phyloP scores from a whole-genome alignment of 805 yeast species.

The Barnettozyma sp. region DNA sequence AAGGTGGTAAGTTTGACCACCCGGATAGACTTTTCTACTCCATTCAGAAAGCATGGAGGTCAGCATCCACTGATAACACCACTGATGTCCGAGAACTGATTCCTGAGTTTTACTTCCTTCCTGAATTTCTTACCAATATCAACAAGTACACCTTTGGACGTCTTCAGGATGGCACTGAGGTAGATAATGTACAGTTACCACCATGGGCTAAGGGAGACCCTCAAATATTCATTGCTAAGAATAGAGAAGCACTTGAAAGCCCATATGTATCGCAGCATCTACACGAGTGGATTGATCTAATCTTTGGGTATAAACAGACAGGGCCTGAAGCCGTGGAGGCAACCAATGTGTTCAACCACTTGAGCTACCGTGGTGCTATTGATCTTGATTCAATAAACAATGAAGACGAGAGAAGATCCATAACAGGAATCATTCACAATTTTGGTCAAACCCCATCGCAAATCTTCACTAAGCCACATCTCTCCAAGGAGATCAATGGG shows the following conservation, averaged over 20 bases:
- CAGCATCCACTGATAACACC: constrained; percentile 72
- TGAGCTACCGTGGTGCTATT: constrained; percentile 80
- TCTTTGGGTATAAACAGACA: constrained; percentile 75
- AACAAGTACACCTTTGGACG: constrained; percentile 66
- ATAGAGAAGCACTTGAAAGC: constrained; percentile 80
- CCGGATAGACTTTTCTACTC: constrained; percentile 79
- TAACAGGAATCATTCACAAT: constrained; percentile 81
- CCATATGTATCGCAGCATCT: constrained; percentile 70
- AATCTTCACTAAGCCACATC: constrained; percentile 64
- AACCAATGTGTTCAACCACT: constrained; percentile 73
- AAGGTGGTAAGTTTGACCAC: constrained; percentile 85
- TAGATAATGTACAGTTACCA: constrained; percentile 64
- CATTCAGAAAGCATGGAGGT: constrained; percentile 69
- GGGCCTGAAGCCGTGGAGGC: constrained; percentile 63
- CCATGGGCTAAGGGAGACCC: constrained; percentile 83
- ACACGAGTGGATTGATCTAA: constrained; percentile 79
- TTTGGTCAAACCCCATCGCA: constrained; percentile 88
- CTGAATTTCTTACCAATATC: constrained; percentile 65
- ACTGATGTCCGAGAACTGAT: constrained; percentile 84
- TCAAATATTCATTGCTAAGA: constrained; percentile 59
- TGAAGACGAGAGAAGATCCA: constrained; percentile 65
- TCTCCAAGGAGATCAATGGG: constrained; percentile 36
- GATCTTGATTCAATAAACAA: constrained; percentile 69
- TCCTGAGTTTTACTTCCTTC: constrained; percentile 80
- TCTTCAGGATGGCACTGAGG: constrained; percentile 50